Base-by-base conservation (phyloP, 2,329 filamentous ascomycete species). In the Phialocephala subalpina region DNA sequence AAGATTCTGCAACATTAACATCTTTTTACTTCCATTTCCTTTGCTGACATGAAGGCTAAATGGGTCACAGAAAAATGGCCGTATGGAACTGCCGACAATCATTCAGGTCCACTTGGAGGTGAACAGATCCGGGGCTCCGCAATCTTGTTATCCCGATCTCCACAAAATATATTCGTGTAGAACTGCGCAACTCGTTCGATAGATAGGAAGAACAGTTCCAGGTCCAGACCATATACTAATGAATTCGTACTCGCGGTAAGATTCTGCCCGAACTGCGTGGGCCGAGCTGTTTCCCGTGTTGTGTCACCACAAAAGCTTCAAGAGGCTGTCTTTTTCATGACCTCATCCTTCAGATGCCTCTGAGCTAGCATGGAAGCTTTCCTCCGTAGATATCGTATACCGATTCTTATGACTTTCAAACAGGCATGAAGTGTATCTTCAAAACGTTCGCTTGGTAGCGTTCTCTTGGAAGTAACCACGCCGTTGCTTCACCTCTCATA, bases 101-200 rank as follows among this genome's bases (percentile, higher is more conserved):
- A 53, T n/a, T 33, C 18, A 2, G 22, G 9, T 53, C 49, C 49
- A 53, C 49, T 22, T 29, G 49, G 22, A 49, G n/a, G 16, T 27
- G 27, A 56, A 16, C 6, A 11, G 33, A 57, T 57, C 55, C 55
- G 55, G 55, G 55, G 55, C 55, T 57, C 55, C 55, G 33, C 55
- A 20, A n/a, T 5, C 29, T n/a, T 25, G 11, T 3, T 33, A 22
- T 11, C 55, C 52, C 55, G 22, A 16, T 57, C 55, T 57, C 55
- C 55, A 57, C 55, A 25, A 20, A n/a, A 25, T 18, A 33, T 33
- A 33, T 33, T 33, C 29, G 3, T 33, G 12, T 53, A 33, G 22
- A 33, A 53, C 18, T 49, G 20, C 9, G 45, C n/a, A 5, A 6
- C n/a, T 27, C 25, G 25, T 29, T 27, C 47, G 49, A 53, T 53